Conservation (phyloP, 2,329 filamentous ascomycete genomes). For the Neonectria hederae region DNA sequence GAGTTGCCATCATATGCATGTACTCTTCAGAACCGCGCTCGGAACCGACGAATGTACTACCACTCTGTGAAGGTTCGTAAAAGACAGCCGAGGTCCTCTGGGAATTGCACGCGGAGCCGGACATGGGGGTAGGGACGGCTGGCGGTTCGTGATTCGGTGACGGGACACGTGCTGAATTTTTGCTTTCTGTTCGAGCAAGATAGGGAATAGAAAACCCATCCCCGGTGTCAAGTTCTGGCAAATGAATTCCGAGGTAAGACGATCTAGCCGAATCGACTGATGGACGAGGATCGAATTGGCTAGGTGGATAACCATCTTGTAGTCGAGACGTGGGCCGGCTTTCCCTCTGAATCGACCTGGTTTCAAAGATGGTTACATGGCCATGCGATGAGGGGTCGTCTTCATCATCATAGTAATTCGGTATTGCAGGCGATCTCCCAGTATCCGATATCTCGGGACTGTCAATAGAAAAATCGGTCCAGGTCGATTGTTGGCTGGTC, state of each 20-base stretch:
- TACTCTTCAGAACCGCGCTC: constrained; percentile 58
- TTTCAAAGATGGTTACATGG: constrained; percentile 48
- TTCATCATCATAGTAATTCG: constrained; percentile 39
- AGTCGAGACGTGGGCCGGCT: constrained; percentile 33
- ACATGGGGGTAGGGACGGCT: constrained; percentile 54
- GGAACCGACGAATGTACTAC: constrained; percentile 55
- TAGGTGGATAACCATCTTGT: constrained; percentile 32
- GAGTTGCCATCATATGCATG: constrained; percentile 53
- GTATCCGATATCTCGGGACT: constrained; percentile 56
- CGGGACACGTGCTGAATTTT: constrained; percentile 44
- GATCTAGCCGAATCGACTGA: constrained; percentile 42
- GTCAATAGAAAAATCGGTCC: constrained; percentile 69
- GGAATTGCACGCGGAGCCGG: constrained; percentile 50
- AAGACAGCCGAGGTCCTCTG: constrained; percentile 55
- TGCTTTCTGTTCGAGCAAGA: constrained; percentile 47
- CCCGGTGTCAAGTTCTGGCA: constrained; percentile 62
- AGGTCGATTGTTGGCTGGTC: constrained; percentile 65
- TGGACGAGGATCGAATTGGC: constrained; percentile 34
- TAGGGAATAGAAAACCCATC: constrained; percentile 62
- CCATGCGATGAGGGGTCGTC: constrained; percentile 38
- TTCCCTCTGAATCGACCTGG: constrained; percentile 41
- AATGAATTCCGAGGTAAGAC: constrained; percentile 49
- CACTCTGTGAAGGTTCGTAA: constrained; percentile 51
- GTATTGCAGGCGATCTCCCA: constrained; percentile 43
- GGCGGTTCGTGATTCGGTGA: constrained; percentile 62